Evolutionary conservation across 2,329 filamentous ascomycete species (phyloP).

Genomic region (Cercospora canescens): DNA sequence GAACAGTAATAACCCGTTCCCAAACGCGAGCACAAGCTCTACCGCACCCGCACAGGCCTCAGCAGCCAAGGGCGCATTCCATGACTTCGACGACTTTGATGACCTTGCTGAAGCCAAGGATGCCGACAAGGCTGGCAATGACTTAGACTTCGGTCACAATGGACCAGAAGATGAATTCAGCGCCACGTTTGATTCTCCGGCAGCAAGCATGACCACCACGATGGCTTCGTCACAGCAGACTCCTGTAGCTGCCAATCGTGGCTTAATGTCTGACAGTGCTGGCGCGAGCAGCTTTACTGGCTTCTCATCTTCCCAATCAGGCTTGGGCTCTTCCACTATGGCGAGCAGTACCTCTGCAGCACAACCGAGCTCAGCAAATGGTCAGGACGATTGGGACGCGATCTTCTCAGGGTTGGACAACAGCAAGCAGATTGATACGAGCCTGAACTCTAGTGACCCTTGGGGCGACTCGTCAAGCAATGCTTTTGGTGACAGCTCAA

Average conservation of each 20-base stretch:
- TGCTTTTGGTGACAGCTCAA: slow-evolving; percentile 5
- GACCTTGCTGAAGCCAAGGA: slow-evolving; percentile 83
- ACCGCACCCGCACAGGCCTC: slow-evolving; percentile 22
- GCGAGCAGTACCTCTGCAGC: slow-evolving; percentile 21
- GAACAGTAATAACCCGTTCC: slow-evolving; percentile 9
- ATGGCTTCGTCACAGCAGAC: slow-evolving; percentile 44
- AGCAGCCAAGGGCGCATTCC: slow-evolving; percentile 57
- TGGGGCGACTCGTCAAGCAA: slow-evolving; percentile 26
- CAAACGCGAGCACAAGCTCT: not conserved
- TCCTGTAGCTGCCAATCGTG: slow-evolving; percentile 33
- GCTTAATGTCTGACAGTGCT: slow-evolving; percentile 17
- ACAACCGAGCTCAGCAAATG: slow-evolving; percentile 42
- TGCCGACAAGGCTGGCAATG: slow-evolving; percentile 69
- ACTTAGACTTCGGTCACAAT: slow-evolving; percentile 67
- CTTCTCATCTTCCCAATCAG: slow-evolving; percentile 24
- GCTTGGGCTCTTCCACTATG: slow-evolving; percentile 1
- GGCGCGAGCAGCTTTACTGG: slow-evolving; percentile 29
- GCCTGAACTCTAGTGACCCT: slow-evolving; percentile 28
- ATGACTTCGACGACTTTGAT: slow-evolving; percentile 78
- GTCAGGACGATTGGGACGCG: slow-evolving; percentile 84
- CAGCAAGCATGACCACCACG: slow-evolving; percentile 50
- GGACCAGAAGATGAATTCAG: slow-evolving; percentile 73
- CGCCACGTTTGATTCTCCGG: slow-evolving; percentile 72
- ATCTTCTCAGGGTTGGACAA: slow-evolving; percentile 81
- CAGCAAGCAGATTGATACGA: slow-evolving; percentile 33